phyloP scores from a whole-genome alignment of 1,139 yeast genomes.

The Arxiozyma telluris region DNA sequence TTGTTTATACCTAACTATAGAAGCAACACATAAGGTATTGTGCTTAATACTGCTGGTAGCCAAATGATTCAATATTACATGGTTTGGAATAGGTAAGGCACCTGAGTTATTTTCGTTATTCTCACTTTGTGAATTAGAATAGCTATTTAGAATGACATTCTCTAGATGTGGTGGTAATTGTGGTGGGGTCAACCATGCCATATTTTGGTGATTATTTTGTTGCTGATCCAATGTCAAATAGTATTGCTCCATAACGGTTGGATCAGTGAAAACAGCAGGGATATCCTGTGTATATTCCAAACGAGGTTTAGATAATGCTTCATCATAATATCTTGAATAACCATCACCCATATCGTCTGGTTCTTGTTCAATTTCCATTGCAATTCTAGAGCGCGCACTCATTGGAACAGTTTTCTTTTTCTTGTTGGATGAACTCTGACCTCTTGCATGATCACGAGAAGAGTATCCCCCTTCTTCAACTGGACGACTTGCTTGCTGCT shows the following conservation, averaged over 20 bases:
- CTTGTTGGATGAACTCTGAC: slow-evolving; percentile 21
- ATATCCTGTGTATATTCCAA: slow-evolving; percentile 40
- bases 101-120: slow-evolving; percentile 32
- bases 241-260: slow-evolving; percentile 71
- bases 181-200: slow-evolving; percentile 85
- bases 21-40: slow-evolving; percentile 82
- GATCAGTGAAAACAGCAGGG: slow-evolving; percentile 85
- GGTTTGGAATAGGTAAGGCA: slow-evolving; percentile 90
- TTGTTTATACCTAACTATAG: slow-evolving; percentile 81
- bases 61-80: slow-evolving; percentile 86
- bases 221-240: slow-evolving; percentile 68
- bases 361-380: slow-evolving; percentile 30
- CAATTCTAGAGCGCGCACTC: slow-evolving; percentile 32
- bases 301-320: slow-evolving; percentile 27
- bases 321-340: slow-evolving; percentile 67
- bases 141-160: slow-evolving; percentile 80
- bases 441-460: slow-evolving; percentile 4
- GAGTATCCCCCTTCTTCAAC: not conserved
- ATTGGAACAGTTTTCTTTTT: slow-evolving; percentile 14
- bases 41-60: slow-evolving; percentile 93
- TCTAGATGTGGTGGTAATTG: slow-evolving; percentile 93
- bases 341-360: slow-evolving; percentile 71
- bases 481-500: slow-evolving; percentile 13
- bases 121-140: slow-evolving; percentile 36
- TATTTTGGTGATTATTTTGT: slow-evolving; percentile 47